These are phyloP conservation scores for Cryptococcus amylolentus DNA, from an alignment of 1,284 basidiomycete species.

Conservation along the genomic window DNA sequence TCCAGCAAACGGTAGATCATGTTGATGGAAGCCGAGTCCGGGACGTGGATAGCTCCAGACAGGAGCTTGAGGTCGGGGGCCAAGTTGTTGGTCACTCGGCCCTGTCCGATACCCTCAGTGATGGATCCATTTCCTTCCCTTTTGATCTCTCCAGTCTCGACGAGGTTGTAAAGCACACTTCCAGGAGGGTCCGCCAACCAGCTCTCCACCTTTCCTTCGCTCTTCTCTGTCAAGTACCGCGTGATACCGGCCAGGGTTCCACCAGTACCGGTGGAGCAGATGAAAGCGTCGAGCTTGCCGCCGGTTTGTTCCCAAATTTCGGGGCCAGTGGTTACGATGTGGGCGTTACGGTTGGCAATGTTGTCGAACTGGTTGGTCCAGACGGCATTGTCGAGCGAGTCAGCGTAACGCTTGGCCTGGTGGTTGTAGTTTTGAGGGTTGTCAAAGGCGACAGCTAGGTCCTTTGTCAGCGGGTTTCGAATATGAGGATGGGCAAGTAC, in stretches of 20 bases:
- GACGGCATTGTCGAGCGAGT: constrained; percentile 77
- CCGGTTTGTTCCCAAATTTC: constrained; percentile 92
- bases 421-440: constrained; percentile 98
- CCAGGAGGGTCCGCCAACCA: constrained; percentile 98
- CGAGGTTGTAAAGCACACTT: constrained; percentile 81
- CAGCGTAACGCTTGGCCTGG: constrained; percentile 86
- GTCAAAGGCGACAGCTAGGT: constrained; percentile 82
- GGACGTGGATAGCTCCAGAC: constrained; percentile 76
- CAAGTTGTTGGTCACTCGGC: constrained; percentile 92
- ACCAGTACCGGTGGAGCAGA: constrained; percentile 91
- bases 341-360: constrained; percentile 79
- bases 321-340: constrained; percentile 88
- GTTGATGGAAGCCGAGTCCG: constrained; percentile 83
- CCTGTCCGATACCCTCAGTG: constrained; percentile 98
- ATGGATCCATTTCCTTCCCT: constrained; percentile 79
- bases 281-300: constrained; percentile 80
- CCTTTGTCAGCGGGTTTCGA: neutral
- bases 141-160: constrained; percentile 76
- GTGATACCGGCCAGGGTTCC: constrained; percentile 91
- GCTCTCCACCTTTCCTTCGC: constrained; percentile 73
- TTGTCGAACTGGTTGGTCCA: constrained; percentile 99
- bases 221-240: constrained; percentile 79
- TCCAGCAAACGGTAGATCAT: constrained; percentile 94
- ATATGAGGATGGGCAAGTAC: constrained; percentile 7
- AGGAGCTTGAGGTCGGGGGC: constrained; percentile 76